Conservation (phyloP, 768 basidiomycete genomes). For the Dacryopinax spathularia region DNA sequence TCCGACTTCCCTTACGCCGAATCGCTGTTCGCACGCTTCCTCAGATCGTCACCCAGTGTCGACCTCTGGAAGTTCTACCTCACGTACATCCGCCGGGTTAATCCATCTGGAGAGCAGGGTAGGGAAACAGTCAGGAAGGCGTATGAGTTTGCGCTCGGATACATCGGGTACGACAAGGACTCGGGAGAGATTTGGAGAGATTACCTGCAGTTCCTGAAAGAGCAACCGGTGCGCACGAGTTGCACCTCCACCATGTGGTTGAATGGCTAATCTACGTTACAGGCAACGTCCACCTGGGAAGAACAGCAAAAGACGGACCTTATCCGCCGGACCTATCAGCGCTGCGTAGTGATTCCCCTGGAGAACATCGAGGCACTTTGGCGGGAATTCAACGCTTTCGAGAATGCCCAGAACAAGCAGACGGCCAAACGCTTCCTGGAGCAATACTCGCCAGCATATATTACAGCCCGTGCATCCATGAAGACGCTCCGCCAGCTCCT, state of each 20-base stretch:
- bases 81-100: conserved; percentile 72
- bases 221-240: conserved; percentile 47
- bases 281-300: conserved; percentile 82
- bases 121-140: conserved; percentile 69
- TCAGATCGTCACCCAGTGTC: conserved; percentile 73
- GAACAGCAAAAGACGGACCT: conserved; percentile 90
- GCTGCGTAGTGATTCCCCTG: conserved; percentile 86
- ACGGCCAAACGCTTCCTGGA: conserved; percentile 96
- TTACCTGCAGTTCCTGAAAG: conserved; percentile 77
- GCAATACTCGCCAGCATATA: conserved; percentile 82
- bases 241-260: not conserved
- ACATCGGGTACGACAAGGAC: conserved; percentile 84
- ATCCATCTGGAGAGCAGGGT: conserved; percentile 8
- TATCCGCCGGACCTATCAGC: conserved; percentile 80
- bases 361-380: conserved; percentile 86
- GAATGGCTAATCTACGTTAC: not conserved
- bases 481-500: conserved; percentile 60
- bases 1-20: conserved; percentile 64
- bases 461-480: conserved; percentile 84
- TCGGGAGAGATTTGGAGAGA: conserved; percentile 88
- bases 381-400: conserved; percentile 87
- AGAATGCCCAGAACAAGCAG: conserved; percentile 74
- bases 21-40: conserved; percentile 73
- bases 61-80: conserved; percentile 90
- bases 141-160: conserved; percentile 82